Base-by-base conservation (phyloP, 176 grass and related monocot genomes). In the Eragrostis curvula region DNA sequence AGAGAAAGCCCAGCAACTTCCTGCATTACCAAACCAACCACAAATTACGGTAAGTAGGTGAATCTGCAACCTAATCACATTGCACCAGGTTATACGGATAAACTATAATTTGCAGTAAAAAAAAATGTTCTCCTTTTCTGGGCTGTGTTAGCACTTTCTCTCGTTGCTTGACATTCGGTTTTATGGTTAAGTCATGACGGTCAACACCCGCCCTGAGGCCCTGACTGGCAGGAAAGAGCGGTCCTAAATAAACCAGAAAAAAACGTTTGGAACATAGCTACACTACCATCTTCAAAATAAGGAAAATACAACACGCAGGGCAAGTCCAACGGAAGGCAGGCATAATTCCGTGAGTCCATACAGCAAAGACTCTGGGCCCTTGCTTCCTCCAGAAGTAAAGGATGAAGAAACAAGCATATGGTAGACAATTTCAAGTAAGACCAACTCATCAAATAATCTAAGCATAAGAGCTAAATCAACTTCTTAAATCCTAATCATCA, bases 1-100 rank as follows among this genome's bases (percentile, higher is more conserved):
- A n/a, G 96, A 93, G 79, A 98, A 98, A 43, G 96, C 96, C 96
- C 96, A 98, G 79, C 96, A 91, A 67, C 96, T 98, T 69, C 92
- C 96, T 98, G 91, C 81, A 90, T 21, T 43, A 75, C 66, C 63
- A 66, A 63, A 58, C 20, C 55, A 28, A 55, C 21, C 50, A 49
- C 13, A 56, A 41, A 47, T 28, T 71, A n/a, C 12, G 2, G 9
- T 17, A 48, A 71, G 70, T 6, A 63, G 21, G 12, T 13, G 13
- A 68, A 66, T 11, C 20, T 16, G 29, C 41, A 11, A 20, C 1
- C 18, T 71, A 60, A 49, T 48, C 5, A 49, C 16, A 82, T 71
- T 25, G 14, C 50, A 30, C 11, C 6, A 57, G 36, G 52, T 27
- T 40, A 44, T 46, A 76, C 13, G 51, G 9, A 75, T 21, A 46